Conservation (phyloP, 352 stramenopile genomes). For the Globisporangium parvum region DNA sequence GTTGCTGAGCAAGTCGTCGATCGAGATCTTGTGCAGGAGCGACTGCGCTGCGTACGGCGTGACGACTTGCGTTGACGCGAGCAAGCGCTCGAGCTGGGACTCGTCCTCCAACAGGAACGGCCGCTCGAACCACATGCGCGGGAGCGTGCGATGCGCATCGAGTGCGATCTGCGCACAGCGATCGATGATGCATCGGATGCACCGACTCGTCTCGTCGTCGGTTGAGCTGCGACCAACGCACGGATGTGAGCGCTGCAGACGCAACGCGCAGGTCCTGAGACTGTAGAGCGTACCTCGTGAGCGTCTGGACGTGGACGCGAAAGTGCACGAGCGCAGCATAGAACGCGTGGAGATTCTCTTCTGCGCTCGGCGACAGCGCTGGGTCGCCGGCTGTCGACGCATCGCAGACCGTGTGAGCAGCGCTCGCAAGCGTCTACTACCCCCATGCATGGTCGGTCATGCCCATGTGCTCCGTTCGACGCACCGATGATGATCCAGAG, state of each 20-base stretch:
- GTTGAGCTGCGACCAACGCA: slow-evolving; percentile 19
- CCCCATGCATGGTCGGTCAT: too few species aligned
- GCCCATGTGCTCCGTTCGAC: not conserved
- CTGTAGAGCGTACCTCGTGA: slow-evolving; percentile 28
- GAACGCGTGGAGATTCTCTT: slow-evolving; percentile 29
- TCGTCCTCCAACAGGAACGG: slow-evolving; percentile 72
- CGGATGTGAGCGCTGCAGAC: too few species aligned
- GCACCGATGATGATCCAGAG: slow-evolving; percentile 66
- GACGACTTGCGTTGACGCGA: slow-evolving; percentile 58
- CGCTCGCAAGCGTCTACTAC: too few species aligned
- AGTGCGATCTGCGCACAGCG: slow-evolving; percentile 44
- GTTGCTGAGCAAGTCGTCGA: slow-evolving; percentile 46
- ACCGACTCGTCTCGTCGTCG: slow-evolving; percentile 26
- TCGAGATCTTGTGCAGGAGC: slow-evolving; percentile 54
- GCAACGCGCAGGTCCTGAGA: not conserved
- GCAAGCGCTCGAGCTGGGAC: slow-evolving; percentile 67
- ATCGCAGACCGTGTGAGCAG: not conserved
- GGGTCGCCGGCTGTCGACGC: slow-evolving; percentile 11
- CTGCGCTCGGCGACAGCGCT: not conserved
- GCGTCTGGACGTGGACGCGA: slow-evolving; percentile 34
- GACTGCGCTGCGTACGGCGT: slow-evolving; percentile 64
- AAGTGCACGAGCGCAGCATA: slow-evolving; percentile 61
- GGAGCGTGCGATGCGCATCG: slow-evolving; percentile 32
- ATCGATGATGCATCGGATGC: slow-evolving; percentile 48
- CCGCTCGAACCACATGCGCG: slow-evolving; percentile 67